Base-by-base conservation (phyloP, 768 basidiomycete genomes). In the Trametes cubensis region DNA sequence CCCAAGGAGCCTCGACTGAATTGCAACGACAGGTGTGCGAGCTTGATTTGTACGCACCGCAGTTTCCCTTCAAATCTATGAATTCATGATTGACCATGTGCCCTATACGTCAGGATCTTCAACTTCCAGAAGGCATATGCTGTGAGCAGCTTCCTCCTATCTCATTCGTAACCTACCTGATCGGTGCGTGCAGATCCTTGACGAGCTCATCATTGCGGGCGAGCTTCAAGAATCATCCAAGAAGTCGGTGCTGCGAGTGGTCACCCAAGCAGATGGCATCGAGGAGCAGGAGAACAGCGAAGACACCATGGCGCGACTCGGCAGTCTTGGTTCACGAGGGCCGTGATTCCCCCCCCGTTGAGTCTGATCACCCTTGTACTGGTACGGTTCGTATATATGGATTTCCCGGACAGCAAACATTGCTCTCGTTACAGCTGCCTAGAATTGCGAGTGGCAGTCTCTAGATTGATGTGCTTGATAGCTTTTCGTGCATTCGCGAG, bases 51-150 rank as follows among this genome's bases (percentile, higher is more conserved):
- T 95, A 71, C 72, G 86, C 62, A 30, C 17, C 26, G 3, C 21
- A n/a, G 38, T 13, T 47, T 38, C 26, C 44, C 48, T 7, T 6
- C 20, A 38, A 5, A 49, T 28, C 4, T 17, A 17, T n/a, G 46
- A 10, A 44, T 20, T 13, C 21, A 8, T n/a, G 34, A 11, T 18
- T 57, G 52, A 26, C 18, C 15, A 15, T 13, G 4, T 28, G 14
- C 46, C 6, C 20, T 4, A 21, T 52, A 25, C 42, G 20, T 34
- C 67, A 95, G 93, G 55, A 96, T 98, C 67, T 98, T 97, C 84
- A 97, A 97, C 78, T 98, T 98, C 73, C 92, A 98, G 72, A 92
- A 94, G 74, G 96, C 95, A 1, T 97, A 94, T 72, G 86, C 92
- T 4, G 95, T 92, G 42, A 47, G 79, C 71, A 41, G 18, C 20